Evolutionary conservation across 2,329 filamentous ascomycete species (phyloP).

Genomic region (Nigrospora oryzae): DNA sequence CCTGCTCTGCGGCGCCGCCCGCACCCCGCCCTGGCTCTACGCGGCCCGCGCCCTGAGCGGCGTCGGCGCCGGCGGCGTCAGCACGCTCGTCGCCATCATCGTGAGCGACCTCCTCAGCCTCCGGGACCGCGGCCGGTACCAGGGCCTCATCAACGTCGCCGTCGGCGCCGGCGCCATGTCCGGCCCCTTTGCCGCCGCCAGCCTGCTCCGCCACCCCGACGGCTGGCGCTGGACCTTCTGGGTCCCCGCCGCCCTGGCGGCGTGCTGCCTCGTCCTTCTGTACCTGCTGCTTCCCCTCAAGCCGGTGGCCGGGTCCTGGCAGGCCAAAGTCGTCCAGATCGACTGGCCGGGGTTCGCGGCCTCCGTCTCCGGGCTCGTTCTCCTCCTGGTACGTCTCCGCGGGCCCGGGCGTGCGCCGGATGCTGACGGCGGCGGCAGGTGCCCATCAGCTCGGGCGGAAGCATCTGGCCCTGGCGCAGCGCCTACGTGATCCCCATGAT

Average conservation of each 20-base stretch:
- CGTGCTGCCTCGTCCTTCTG: slow-evolving; percentile 37
- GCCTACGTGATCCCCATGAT: slow-evolving; percentile 56
- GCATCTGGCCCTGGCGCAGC: slow-evolving; percentile 56
- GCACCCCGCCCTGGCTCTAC: slow-evolving; percentile 20
- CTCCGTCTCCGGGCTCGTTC: slow-evolving; percentile 37
- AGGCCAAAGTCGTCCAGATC: slow-evolving; percentile 42
- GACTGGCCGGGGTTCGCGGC: slow-evolving; percentile 57
- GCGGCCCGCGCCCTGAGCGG: slow-evolving; percentile 33
- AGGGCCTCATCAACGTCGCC: slow-evolving; percentile 13
- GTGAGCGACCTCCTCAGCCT: slow-evolving; percentile 27
- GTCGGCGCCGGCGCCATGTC: slow-evolving; percentile 43
- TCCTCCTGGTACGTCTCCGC: slow-evolving; percentile 29
- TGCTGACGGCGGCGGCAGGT: neutral
- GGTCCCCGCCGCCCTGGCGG: slow-evolving; percentile 52
- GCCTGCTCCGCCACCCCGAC: slow-evolving; percentile 39
- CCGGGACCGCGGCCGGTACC: slow-evolving; percentile 21
- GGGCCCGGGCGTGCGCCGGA: slow-evolving; percentile 21
- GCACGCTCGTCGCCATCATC: neutral
- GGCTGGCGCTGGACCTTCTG: slow-evolving; percentile 58
- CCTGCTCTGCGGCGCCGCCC: neutral
- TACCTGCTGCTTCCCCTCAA: slow-evolving; percentile 43
- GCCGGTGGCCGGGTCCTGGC: slow-evolving; percentile 33
- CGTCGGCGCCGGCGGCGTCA: slow-evolving; percentile 6
- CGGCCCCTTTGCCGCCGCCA: slow-evolving; percentile 43
- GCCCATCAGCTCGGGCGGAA: slow-evolving; percentile 36